Evolutionary conservation across 2,329 filamentous ascomycete genomes (phyloP).

Genomic region (Aotearoamyces nothofagi): DNA sequence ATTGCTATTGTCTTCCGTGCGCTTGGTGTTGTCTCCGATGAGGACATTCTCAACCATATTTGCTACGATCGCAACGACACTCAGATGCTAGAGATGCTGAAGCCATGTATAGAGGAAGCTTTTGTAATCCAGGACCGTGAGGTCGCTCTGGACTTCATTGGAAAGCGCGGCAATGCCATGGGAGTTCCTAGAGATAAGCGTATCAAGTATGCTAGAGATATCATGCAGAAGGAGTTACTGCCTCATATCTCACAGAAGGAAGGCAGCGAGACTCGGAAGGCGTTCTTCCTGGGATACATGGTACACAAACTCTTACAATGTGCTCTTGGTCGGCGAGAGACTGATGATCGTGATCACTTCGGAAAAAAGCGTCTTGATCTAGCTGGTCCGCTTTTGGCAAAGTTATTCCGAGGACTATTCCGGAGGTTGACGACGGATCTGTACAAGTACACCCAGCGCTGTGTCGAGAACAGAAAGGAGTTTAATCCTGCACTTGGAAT

Average conservation of each 20-base stretch:
- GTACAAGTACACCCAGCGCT: slow-evolving; percentile 79
- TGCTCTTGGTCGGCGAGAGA: slow-evolving; percentile 80
- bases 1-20: slow-evolving; percentile 94
- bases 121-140: slow-evolving; percentile 94
- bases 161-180: slow-evolving; percentile 69
- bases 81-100: slow-evolving; percentile 94
- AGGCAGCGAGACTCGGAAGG: slow-evolving; percentile 89
- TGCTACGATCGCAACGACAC: slow-evolving; percentile 92
- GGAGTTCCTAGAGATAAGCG: slow-evolving; percentile 73
- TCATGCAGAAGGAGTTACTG: slow-evolving; percentile 91
- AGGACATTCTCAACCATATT: slow-evolving; percentile 96
- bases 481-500: slow-evolving; percentile 87
- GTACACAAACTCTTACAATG: slow-evolving; percentile 91
- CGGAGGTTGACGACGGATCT: slow-evolving; percentile 84
- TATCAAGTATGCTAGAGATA: slow-evolving; percentile 81
- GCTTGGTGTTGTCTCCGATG: slow-evolving; percentile 87
- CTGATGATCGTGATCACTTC: slow-evolving; percentile 96
- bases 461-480: slow-evolving; percentile 75
- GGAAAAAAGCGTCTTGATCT: slow-evolving; percentile 97
- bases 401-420: slow-evolving; percentile 86
- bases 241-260: slow-evolving; percentile 94
- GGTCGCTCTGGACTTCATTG: slow-evolving; percentile 88
- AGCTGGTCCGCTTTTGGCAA: slow-evolving; percentile 86
- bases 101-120: slow-evolving; percentile 92
- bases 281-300: slow-evolving; percentile 98